Evolutionary conservation across 2,329 filamentous ascomycete genomes (phyloP), one percentile per base, ranked within the genome.

Genomic region (Exserohilum turcica): DNA sequence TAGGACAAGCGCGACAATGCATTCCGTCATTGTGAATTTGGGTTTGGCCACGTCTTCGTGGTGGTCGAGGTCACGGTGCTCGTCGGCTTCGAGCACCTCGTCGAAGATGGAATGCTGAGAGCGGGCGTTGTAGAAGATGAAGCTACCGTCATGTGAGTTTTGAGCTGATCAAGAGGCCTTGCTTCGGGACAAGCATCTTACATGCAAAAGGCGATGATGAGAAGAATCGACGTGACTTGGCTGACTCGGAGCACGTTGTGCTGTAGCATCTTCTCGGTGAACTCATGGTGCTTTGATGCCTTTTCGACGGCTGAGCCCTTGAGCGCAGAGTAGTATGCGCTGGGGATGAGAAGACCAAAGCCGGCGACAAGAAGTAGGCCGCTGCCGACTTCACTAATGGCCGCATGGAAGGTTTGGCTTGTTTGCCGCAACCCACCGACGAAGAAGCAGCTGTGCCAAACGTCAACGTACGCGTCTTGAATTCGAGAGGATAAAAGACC

Each of bases 51-150:
- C 60, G 53, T 91, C 86, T 54, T 83, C 78, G 40, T 85, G 77
- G 48, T 80, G 80, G 65, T 91, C 88, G 31, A 80, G 77, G 63
- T 91, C 87, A 16, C 81, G 80, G 49, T 82, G 77, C 71, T 92
- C 89, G 63, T 93, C 90, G 24, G 80, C 77, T 67, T 88, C 84
- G 52, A 93, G 86, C 33, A 92, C 82, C 50, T 86, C 85, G 63
- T 91, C 86, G 76, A 90, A 93, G 54, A 93, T 87, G 53, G 86
- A 84, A 69, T 92, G 87, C 69, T 93, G 89, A 1, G 87, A 89
- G 44, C 82, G 83, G 13, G 87, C 83, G 64, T 93, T 90, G 76
- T 91, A 94, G 68, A 81, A 87, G 39, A 91, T 77, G 59, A 80
- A 84, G 48, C 72, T 73, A n/a, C 19, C 19, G 57, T 61, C 87